These are phyloP conservation scores for Corynespora cassiicola DNA, from an alignment of 2,329 filamentous ascomycete genomes.

Conservation along the genomic window DNA sequence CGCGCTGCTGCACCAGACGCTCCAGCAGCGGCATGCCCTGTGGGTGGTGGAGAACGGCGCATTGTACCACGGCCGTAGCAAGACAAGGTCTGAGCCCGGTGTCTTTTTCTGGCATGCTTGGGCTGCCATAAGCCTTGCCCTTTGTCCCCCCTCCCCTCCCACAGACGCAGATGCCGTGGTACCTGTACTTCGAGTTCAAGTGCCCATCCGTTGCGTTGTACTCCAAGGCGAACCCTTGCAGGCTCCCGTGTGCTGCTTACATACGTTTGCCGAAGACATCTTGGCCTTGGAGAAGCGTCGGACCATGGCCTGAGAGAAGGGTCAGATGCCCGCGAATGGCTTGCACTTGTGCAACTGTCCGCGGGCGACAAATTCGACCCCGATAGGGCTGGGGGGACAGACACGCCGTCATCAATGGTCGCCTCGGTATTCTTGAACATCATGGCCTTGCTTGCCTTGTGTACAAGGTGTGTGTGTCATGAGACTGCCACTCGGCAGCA, in stretches of 20 bases:
- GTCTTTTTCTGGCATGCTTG: slow-evolving; percentile 10
- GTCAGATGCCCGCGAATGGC: slow-evolving; percentile 12
- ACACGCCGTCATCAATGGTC: slow-evolving; percentile 7
- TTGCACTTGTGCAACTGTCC: slow-evolving; percentile 9
- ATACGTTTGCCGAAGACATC: too few relatives aligned
- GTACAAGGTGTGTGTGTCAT: slow-evolving; percentile 21
- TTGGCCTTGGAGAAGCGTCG: too few relatives aligned
- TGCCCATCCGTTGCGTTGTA: slow-evolving; percentile 24
- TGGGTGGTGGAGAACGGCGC: slow-evolving; percentile 30
- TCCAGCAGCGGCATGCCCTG: neutral
- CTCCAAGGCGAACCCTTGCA: slow-evolving; percentile 14
- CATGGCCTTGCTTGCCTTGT: slow-evolving; percentile 4
- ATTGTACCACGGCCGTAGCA: slow-evolving; percentile 16
- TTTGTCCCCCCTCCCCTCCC: too few relatives aligned
- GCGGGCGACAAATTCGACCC: slow-evolving; percentile 5
- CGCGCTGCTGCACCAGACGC: too few relatives aligned
- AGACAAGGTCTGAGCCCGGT: slow-evolving; percentile 8
- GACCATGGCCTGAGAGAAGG: too few relatives aligned
- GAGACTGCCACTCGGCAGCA: slow-evolving; percentile 11
- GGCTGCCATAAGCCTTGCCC: slow-evolving; percentile 18
- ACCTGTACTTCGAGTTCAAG: slow-evolving; percentile 23
- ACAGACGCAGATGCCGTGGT: slow-evolving; percentile 22
- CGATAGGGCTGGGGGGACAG: slow-evolving; percentile 14
- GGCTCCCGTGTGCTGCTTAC: too few relatives aligned
- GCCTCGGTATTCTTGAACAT: slow-evolving; percentile 3